A percentile compares a stretch with the other conserved stretches of the same genome.
phyloP scores from a whole-genome alignment of 495 filamentous ascomycete species.

The Penicillium manginii region DNA sequence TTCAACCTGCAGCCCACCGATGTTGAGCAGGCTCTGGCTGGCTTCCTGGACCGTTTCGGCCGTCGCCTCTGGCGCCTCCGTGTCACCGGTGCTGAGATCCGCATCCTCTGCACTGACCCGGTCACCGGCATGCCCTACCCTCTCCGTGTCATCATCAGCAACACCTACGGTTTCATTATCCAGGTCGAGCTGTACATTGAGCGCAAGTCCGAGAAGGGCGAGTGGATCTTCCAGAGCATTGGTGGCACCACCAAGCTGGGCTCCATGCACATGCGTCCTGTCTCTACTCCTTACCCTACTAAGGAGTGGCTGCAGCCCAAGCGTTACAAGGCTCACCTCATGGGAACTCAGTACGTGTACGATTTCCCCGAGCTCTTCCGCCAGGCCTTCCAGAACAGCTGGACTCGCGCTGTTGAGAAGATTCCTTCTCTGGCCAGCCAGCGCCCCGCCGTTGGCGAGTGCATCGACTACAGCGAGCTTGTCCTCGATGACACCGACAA shows the following conservation, averaged over 20 bases:
- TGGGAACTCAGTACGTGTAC: constrained; percentile 99
- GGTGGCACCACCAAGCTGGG: constrained; percentile 93
- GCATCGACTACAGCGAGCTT: constrained; percentile 93
- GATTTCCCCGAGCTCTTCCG: constrained; percentile 99
- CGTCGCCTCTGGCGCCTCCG: constrained; percentile 94
- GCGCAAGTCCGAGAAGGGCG: constrained; percentile 93
- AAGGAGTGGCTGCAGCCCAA: constrained; percentile 99
- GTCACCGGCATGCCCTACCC: constrained; percentile 84
- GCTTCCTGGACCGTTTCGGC: constrained; percentile 95
- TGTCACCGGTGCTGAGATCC: constrained; percentile 96
- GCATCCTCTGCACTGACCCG: constrained; percentile 94
- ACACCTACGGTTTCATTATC: constrained; percentile 98
- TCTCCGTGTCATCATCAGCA: constrained; percentile 94
- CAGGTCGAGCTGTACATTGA: constrained; percentile 97
- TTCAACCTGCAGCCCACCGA: constrained; percentile 90
- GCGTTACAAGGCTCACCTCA: constrained; percentile 97
- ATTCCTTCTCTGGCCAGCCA: constrained; percentile 74
- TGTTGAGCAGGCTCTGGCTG: constrained; percentile 91
- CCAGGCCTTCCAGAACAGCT: constrained; percentile 96
- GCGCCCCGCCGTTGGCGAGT: constrained; percentile 84
- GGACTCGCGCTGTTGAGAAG: constrained; percentile 72
- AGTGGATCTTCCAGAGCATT: constrained; percentile 98
- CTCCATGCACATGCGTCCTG: constrained; percentile 89
- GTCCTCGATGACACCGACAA: constrained; percentile 93
- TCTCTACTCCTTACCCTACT: constrained; percentile 91